phyloP scores from a whole-genome alignment of 345 rosid genomes.

The Eucalyptus tenuipes region DNA sequence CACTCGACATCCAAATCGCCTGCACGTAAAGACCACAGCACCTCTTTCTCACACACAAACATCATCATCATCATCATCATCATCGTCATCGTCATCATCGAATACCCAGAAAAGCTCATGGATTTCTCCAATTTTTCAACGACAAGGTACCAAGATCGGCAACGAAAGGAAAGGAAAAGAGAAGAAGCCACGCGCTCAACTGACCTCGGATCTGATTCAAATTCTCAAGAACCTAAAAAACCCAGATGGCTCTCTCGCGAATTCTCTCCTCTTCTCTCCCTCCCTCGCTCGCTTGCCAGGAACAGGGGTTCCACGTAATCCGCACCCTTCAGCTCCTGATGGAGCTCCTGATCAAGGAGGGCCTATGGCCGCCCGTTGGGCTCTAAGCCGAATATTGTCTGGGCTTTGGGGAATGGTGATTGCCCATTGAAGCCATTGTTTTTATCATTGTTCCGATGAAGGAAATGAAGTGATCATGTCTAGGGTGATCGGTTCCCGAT shows the following conservation, averaged over 20 bases:
- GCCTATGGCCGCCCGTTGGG: no score
- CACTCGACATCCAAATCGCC: not conserved
- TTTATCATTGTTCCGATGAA: not conserved
- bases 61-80: not conserved
- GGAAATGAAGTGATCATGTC: no score
- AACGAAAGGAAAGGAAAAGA: not conserved
- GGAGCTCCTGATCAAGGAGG: not conserved
- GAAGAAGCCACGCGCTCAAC: not conserved
- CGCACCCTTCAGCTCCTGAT: not conserved
- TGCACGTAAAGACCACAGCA: not conserved
- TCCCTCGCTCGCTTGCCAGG: not conserved
- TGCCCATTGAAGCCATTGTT: not conserved
- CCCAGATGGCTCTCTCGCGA: not conserved
- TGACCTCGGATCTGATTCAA: constrained; percentile 2
- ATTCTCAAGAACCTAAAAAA: not conserved
- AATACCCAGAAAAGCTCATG: constrained; percentile 5
- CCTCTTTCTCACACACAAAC: constrained; percentile 8
- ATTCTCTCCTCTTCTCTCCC: constrained; percentile 1
- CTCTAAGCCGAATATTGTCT: no score
- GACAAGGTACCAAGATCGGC: not conserved
- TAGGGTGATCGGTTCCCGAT: no score
- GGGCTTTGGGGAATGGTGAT: no score
- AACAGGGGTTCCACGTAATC: not conserved
- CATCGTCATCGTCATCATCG: not conserved
- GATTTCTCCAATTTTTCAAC: not conserved